Evolutionary conservation across 176 grass and related monocot species (phyloP), one percentile per base, ranked within the genome.

Genomic region (Pontederia crassipes): DNA sequence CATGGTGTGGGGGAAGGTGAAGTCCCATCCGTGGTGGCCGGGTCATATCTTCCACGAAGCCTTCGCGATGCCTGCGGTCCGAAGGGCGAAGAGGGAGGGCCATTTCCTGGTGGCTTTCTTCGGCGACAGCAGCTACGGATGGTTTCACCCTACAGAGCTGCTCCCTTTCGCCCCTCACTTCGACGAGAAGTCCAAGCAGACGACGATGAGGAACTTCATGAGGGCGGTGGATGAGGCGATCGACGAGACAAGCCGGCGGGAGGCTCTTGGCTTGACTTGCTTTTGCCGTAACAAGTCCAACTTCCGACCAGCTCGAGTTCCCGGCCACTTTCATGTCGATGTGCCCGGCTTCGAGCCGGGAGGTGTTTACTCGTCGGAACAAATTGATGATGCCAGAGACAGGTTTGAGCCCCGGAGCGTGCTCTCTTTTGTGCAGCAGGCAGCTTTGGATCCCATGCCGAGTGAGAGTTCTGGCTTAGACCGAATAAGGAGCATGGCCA

Each of bases 1-100:
- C 56, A 98, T 98, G 93, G 84, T 98, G 9, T 98, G 88, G 93
- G 93, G 81, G 52, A 98, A 98, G 82, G 93, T 98, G 47, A 98
- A 98, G 80, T 98, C 93, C 17, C 93, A 98, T 27, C 93, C 93
- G 2, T 98, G 87, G 93, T 98, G 93, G 93, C 93, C 93, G 2
- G 93, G 93, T 17, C 84, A 88, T 47, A 78, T 98, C 71, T 98
- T 86, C 71, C 80, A 79, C 60, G 73, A 86, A 62, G 57, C 48
- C 65, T 83, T 98, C 57, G 81, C 66, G 32, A 78, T 57, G 58
- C 45, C 28, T 27, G 60, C 50, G 2, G 70, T 77, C 10, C 24
- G 73, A 14, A 55, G 63, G 24, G 26, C 62, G 26, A 65, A 11
- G 40, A 57, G 63, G 64, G 62, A 67, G 24, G 73, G 54, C 24